Percentiles rank a stretch among this genome's conserved stretches.
phyloP scores from a whole-genome alignment of 106 monocot species.

The Acanthochlamys bracteata region DNA sequence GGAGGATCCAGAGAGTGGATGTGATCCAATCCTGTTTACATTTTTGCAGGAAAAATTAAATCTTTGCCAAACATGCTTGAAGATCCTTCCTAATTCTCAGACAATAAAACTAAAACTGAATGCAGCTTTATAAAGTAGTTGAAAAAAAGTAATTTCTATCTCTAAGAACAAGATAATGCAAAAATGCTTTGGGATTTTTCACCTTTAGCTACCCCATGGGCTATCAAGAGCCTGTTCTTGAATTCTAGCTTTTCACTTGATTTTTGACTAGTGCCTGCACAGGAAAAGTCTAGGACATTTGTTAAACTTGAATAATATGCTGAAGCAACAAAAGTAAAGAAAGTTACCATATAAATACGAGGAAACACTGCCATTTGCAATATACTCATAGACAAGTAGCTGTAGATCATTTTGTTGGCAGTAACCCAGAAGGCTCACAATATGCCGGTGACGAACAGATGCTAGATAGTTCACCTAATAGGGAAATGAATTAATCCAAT shows the following conservation, averaged over 20 bases:
- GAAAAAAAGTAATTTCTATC: slow-evolving; percentile 2
- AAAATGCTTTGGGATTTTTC: slow-evolving; percentile 28
- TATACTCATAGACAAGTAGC: slow-evolving; percentile 87
- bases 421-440: slow-evolving; percentile 87
- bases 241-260: slow-evolving; percentile 73
- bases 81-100: neutral
- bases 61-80: slow-evolving; percentile 1
- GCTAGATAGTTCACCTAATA: slow-evolving; percentile 62
- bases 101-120: neutral
- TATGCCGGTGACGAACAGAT: slow-evolving; percentile 65
- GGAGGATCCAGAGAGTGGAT: slow-evolving; percentile 68
- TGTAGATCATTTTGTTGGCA: slow-evolving; percentile 81
- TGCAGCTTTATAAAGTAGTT: neutral
- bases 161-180: slow-evolving; percentile 23
- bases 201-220: slow-evolving; percentile 92
- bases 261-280: slow-evolving; percentile 46
- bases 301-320: neutral
- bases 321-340: slow-evolving; percentile 1
- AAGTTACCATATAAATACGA: slow-evolving; percentile 76
- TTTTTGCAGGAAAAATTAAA: slow-evolving; percentile 11
- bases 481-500: neutral
- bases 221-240: slow-evolving; percentile 91
- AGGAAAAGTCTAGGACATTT: slow-evolving; percentile 3
- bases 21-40: slow-evolving; percentile 50
- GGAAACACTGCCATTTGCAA: slow-evolving; percentile 85